Conservation (phyloP, 176 grass and related monocot genomes). For the Secale cereale region DNA sequence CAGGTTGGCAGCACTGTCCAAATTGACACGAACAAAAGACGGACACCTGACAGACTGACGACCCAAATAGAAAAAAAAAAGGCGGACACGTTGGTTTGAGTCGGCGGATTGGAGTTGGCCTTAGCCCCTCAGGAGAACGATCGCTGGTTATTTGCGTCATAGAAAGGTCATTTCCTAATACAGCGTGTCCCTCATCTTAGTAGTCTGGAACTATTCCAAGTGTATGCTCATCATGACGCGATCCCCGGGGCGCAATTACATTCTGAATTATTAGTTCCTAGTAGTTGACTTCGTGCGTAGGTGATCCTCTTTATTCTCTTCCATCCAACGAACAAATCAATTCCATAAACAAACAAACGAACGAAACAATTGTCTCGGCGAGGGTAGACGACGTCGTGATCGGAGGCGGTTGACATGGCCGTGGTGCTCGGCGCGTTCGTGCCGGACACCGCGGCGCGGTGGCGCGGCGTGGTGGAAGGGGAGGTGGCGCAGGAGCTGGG, state of each 20-base stretch:
- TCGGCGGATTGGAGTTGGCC: no score
- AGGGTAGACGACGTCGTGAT: not conserved
- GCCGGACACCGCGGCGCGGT: slow-evolving; percentile 39
- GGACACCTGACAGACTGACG: no score
- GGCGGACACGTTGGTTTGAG: no score
- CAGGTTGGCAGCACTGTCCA: no score
- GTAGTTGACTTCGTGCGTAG: slow-evolving; percentile 1
- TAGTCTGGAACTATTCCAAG: no score
- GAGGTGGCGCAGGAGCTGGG: slow-evolving; percentile 32
- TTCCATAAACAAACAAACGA: not conserved
- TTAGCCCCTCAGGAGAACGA: no score
- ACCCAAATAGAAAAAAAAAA: no score
- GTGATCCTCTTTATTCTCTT: not conserved
- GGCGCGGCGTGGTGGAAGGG: slow-evolving; percentile 15
- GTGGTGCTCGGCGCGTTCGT: slow-evolving; percentile 53
- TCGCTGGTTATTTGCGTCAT: no score
- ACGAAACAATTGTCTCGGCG: not conserved
- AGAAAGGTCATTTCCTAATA: no score
- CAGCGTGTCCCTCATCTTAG: no score
- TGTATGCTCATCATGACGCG: slow-evolving; percentile 5
- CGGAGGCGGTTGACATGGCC: slow-evolving; percentile 30
- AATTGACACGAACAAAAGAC: no score
- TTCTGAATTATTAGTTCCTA: not conserved
- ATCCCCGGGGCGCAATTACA: slow-evolving; percentile 4
- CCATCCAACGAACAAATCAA: not conserved